phyloP scores from a whole-genome alignment of 176 grass and related monocot genomes.

The Aegilops tauschii region DNA sequence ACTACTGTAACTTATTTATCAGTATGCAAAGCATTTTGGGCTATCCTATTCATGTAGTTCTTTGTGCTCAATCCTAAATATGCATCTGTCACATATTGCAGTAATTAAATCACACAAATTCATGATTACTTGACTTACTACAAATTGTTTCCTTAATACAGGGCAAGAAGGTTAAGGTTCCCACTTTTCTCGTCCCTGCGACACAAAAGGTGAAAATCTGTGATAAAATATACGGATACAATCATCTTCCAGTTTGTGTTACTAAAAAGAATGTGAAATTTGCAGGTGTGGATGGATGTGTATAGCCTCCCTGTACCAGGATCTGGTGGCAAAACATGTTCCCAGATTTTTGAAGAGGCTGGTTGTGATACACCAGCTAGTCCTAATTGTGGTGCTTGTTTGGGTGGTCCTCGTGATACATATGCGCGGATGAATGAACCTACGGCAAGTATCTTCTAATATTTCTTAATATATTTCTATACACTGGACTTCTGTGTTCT shows the following conservation, averaged over 20 bases:
- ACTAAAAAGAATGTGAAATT: constrained; percentile 15
- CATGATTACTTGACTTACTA: constrained; percentile 23
- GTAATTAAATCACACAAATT: background rate
- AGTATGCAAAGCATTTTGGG: background rate
- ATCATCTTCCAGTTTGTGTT: background rate
- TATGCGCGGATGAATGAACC: constrained; percentile 93
- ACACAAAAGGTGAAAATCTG: constrained; percentile 78
- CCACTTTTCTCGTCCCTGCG: constrained; percentile 94
- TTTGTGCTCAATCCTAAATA: constrained; percentile 11
- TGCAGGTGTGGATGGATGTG: constrained; percentile 92
- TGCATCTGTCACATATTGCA: background rate
- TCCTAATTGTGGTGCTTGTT: constrained; percentile 84
- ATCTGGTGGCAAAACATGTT: constrained; percentile 80
- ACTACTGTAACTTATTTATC: background rate
- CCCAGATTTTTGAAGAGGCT: constrained; percentile 95
- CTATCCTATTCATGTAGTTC: background rate
- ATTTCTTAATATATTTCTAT: background rate
- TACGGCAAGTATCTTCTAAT: constrained; percentile 37
- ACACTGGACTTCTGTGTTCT: background rate
- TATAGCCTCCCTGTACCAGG: constrained; percentile 75
- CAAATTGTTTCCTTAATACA: constrained; percentile 40
- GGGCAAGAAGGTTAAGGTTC: constrained; percentile 90
- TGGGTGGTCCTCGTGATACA: constrained; percentile 88
- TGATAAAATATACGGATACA: background rate
- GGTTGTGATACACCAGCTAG: constrained; percentile 93